These are phyloP conservation scores for Hortiboletus campestris DNA, from an alignment of 768 basidiomycete species.

Conservation along the genomic window DNA sequence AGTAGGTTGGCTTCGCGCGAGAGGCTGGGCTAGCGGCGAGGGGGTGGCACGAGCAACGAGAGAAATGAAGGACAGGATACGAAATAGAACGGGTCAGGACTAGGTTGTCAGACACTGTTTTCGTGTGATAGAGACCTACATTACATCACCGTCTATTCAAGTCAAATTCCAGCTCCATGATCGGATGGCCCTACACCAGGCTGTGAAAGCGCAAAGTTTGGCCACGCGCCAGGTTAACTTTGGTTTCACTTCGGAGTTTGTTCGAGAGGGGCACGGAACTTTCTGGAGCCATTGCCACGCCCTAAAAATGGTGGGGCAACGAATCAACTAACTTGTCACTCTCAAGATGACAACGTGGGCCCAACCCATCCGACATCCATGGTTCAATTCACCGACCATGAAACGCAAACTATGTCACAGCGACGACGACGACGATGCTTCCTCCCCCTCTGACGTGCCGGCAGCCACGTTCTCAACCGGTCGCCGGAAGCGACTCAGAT, in stretches of 20 bases:
- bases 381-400: constrained; percentile 39
- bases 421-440: constrained; percentile 19
- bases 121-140: constrained; percentile 3
- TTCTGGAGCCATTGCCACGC: not conserved
- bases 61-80: constrained; percentile 38
- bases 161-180: constrained; percentile 1
- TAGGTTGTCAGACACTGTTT: not conserved
- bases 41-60: constrained; percentile 64
- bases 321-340: not conserved
- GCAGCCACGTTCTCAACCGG: constrained; percentile 36
- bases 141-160: constrained; percentile 11
- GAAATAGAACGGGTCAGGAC: constrained; percentile 22
- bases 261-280: not conserved
- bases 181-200: too few relatives aligned
- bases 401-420: constrained; percentile 38
- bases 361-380: constrained; percentile 41
- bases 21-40: constrained; percentile 81
- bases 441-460: constrained; percentile 4
- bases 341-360: constrained; percentile 33
- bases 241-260: too few relatives aligned
- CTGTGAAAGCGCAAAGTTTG: too few relatives aligned
- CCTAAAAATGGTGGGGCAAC: not conserved
- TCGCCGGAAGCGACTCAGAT: constrained; percentile 51
- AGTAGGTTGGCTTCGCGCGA: constrained; percentile 77
- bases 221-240: too few relatives aligned